Base-by-base conservation (phyloP, 257 asterid genomes). In the Capsicum baccatum region DNA sequence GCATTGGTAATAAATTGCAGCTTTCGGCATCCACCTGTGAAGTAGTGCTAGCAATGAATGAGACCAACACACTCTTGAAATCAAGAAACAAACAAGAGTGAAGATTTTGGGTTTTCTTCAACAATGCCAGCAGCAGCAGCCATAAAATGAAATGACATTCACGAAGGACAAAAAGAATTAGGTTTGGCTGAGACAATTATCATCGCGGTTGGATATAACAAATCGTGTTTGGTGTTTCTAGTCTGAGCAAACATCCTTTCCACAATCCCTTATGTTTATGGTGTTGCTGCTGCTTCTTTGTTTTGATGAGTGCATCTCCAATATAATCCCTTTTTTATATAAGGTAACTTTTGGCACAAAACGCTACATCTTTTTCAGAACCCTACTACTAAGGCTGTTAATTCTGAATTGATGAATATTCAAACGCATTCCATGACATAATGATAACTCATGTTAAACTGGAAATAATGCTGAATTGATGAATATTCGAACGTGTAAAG, bases 1-100 rank as follows among this genome's bases (percentile, higher is more conserved):
- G 99, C 98, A 86, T 93, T 80, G 79, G 89, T 62, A 86, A 97
- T 90, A 79, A 92, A 91, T 79, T 85, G 92, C 85, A 94, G 67
- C 88, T 88, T 92, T 69, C 26, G 90, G 80, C 86, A 92, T 73
- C 91, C 95, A 87, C 96, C 99, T 97, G 91, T 69, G 86, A 78
- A 26, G 82, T 54, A 78, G 82, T 15, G 64, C 50, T 21, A 78
- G 64, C 82, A 78, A 78, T 54, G 82, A 78, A 52, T 78, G 42
- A 78, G 66, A 89, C 87, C 68, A 88, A 74, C 79, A 55, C 78
- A 81, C 70, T 83, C 10, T 57, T 62, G 70, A 63, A 82, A 87
- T 74, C 71, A 81, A 35, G 58, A 37, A 50, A 74, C 52, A 84
- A 57, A 69, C 52, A 4, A 58, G 81, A 56, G 50, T 78, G 44